A percentile compares a stretch with the other conserved stretches of the same genome.
Conservation (phyloP, 2,329 filamentous ascomycete genomes). For the Xylariaceae sp. region DNA sequence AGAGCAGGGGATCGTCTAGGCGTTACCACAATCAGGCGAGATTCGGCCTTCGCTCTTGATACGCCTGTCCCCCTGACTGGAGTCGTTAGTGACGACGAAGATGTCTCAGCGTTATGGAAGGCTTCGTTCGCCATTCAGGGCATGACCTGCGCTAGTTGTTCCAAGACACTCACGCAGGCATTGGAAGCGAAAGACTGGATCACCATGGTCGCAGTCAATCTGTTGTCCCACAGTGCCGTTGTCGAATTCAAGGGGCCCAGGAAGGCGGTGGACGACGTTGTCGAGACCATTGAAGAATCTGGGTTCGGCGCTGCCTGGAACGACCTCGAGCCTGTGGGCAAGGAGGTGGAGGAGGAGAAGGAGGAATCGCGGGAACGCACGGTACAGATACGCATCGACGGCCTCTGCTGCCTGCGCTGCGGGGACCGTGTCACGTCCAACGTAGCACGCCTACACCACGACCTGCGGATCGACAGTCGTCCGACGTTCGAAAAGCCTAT, state of each 20-base stretch:
- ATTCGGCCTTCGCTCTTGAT: slow-evolving; percentile 36
- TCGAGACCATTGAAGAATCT: slow-evolving; percentile 53
- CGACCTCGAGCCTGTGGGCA: slow-evolving; percentile 36
- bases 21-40: slow-evolving; percentile 34
- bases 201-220: slow-evolving; percentile 53
- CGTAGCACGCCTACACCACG: slow-evolving; percentile 46
- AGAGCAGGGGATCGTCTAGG: slow-evolving; percentile 5
- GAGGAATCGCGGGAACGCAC: slow-evolving; percentile 40
- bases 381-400: slow-evolving; percentile 61
- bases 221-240: slow-evolving; percentile 62
- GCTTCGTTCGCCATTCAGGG: slow-evolving; percentile 53
- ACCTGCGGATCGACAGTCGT: slow-evolving; percentile 47
- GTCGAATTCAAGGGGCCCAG: slow-evolving; percentile 48
- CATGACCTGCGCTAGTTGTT: slow-evolving; percentile 70
- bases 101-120: slow-evolving; percentile 20
- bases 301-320: slow-evolving; percentile 62
- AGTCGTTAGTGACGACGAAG: slow-evolving; percentile 6
- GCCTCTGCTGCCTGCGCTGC: slow-evolving; percentile 71
- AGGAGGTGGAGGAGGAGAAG: slow-evolving; percentile 20
- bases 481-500: slow-evolving; percentile 60
- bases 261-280: slow-evolving; percentile 41
- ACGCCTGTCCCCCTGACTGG: slow-evolving; percentile 17
- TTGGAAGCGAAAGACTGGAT: slow-evolving; percentile 55
- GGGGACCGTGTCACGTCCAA: slow-evolving; percentile 52
- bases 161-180: slow-evolving; percentile 55